Conservation (phyloP, 1,284 basidiomycete genomes). For the Vanrija sp. region DNA sequence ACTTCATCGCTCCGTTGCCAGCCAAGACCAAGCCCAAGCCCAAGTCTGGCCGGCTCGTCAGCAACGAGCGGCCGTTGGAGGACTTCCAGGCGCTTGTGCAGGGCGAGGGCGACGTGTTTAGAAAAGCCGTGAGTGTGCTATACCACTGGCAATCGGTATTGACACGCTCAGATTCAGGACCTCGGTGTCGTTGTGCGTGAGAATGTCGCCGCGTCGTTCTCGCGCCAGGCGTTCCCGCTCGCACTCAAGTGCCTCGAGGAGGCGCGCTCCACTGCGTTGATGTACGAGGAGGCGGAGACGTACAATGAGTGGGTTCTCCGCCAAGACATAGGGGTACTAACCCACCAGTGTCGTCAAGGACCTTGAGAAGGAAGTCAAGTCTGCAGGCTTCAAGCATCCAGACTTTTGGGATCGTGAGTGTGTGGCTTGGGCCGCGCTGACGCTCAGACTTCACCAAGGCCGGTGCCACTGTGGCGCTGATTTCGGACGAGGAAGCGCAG, state of each 20-base stretch:
- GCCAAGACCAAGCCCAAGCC: slow-evolving; percentile 23
- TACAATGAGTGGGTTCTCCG: slow-evolving; percentile 39
- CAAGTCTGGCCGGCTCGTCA: slow-evolving; percentile 53
- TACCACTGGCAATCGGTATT: not conserved
- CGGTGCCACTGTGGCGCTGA: slow-evolving; percentile 26
- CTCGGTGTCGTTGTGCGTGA: slow-evolving; percentile 65
- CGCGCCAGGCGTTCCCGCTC: slow-evolving; percentile 60
- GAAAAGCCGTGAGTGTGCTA: slow-evolving; percentile 61
- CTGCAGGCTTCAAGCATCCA: slow-evolving; percentile 39
- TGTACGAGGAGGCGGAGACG: slow-evolving; percentile 45
- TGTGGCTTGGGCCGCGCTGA: slow-evolving; percentile 1
- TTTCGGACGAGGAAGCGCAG: slow-evolving; percentile 39
- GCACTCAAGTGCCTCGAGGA: slow-evolving; percentile 67
- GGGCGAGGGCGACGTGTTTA: slow-evolving; percentile 66
- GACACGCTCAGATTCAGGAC: slow-evolving; percentile 54
- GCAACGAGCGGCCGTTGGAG: slow-evolving; percentile 64
- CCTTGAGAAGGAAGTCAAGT: slow-evolving; percentile 33
- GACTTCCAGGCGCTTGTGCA: slow-evolving; percentile 70
- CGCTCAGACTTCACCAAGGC: slow-evolving; percentile 37
- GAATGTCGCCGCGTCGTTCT: slow-evolving; percentile 65
- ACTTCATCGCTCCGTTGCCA: slow-evolving; percentile 40
- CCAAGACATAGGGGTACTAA: not conserved
- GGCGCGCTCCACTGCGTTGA: slow-evolving; percentile 62
- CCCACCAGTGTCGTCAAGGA: slow-evolving; percentile 28
- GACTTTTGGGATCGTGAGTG: slow-evolving; percentile 41